phyloP scores from a whole-genome alignment of 2,329 filamentous ascomycete species.

The Stemphylium vesicarium region DNA sequence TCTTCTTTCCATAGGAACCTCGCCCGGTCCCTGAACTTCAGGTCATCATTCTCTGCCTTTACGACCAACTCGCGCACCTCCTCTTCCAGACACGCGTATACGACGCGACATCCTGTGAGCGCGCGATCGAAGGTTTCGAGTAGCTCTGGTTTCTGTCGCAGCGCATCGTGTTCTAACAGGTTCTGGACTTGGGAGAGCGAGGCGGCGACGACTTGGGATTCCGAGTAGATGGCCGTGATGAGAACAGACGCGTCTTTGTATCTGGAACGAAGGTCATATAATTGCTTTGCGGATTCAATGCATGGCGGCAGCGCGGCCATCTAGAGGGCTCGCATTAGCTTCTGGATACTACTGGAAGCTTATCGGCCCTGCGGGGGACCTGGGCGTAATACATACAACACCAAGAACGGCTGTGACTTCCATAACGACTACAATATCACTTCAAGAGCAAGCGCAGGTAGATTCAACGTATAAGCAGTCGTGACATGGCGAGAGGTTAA shows the following conservation, averaged over 20 bases:
- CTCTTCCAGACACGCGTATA: constrained; percentile 43
- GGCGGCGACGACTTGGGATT: constrained; percentile 43
- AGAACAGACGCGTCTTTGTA: constrained; percentile 41
- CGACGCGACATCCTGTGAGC: constrained; percentile 41
- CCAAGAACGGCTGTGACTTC: constrained; percentile 12
- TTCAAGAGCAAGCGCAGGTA: not conserved
- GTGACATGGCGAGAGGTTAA: not conserved
- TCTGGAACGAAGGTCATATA: constrained; percentile 37
- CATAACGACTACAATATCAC: not conserved
- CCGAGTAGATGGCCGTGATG: constrained; percentile 44
- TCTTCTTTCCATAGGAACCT: constrained; percentile 43
- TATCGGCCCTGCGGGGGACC: not conserved
- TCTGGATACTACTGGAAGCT: not conserved
- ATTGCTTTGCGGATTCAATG: constrained; percentile 38
- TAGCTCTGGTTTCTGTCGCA: constrained; percentile 38
- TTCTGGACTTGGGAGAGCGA: constrained; percentile 41
- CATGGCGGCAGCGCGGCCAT: constrained; percentile 33
- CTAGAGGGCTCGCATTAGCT: constrained; percentile 17
- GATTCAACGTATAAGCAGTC: not conserved
- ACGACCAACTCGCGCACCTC: constrained; percentile 35
- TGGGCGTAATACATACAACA: constrained; percentile 8
- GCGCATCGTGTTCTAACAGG: constrained; percentile 35
- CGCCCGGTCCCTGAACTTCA: constrained; percentile 33
- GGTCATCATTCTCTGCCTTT: constrained; percentile 28
- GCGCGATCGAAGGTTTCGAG: constrained; percentile 41